Evolutionary conservation across 2,329 filamentous ascomycete genomes (phyloP).

Genomic region (Lasiodiplodia citricola): DNA sequence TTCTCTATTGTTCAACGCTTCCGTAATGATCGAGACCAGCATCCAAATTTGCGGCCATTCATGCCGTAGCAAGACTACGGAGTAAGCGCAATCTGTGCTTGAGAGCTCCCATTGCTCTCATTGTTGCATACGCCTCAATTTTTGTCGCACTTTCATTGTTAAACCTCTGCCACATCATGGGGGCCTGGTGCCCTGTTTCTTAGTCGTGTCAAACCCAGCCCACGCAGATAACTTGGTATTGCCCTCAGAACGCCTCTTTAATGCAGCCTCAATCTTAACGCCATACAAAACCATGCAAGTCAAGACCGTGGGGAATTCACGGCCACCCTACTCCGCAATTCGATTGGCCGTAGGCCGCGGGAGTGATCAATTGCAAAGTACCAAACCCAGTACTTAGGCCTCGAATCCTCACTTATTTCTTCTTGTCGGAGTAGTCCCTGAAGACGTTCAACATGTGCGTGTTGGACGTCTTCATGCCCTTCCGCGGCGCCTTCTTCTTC

Average conservation of each 20-base stretch:
- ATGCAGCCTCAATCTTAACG: background rate
- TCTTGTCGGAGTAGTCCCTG: constrained; percentile 69
- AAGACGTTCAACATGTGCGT: constrained; percentile 83
- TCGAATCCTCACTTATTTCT: constrained; percentile 36
- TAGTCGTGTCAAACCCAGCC: background rate
- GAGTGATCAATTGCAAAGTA: background rate
- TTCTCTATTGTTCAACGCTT: background rate
- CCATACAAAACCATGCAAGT: constrained; percentile 2
- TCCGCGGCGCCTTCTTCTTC: constrained; percentile 75
- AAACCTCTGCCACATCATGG: background rate
- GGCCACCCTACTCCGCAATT: background rate
- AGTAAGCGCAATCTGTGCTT: background rate
- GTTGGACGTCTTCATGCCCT: constrained; percentile 82
- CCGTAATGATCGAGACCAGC: background rate
- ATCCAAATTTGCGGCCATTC: background rate
- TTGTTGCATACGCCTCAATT: background rate
- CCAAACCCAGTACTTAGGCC: background rate
- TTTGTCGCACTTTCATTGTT: background rate
- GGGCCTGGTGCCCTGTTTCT: background rate
- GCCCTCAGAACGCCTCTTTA: background rate
- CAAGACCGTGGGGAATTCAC: background rate
- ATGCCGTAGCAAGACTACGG: background rate
- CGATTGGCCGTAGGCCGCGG: background rate
- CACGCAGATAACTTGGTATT: background rate
- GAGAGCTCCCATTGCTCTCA: background rate